These are phyloP conservation scores for Stylonectria norvegica DNA, from an alignment of 2,329 filamentous ascomycete species.

Conservation along the genomic window DNA sequence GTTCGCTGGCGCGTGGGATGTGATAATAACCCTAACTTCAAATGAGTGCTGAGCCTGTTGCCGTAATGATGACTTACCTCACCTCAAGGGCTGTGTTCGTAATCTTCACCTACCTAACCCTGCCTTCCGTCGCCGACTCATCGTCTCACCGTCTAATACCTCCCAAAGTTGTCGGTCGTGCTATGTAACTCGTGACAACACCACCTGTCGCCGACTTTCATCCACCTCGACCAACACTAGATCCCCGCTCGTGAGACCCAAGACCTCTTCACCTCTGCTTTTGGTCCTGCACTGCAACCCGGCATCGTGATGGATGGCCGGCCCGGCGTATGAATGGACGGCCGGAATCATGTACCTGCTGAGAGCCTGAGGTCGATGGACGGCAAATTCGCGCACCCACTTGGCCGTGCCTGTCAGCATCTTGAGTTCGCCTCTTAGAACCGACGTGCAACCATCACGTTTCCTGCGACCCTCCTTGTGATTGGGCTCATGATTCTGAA, in stretches of 20 bases:
- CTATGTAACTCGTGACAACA: no score
- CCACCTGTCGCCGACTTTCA: constrained; percentile 8
- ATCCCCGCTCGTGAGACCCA: no score
- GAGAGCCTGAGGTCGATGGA: constrained; percentile 11
- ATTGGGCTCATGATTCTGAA: constrained; percentile 23
- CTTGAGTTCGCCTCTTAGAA: constrained; percentile 5
- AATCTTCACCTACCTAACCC: no score
- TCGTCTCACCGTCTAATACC: no score
- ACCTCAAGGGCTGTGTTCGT: no score
- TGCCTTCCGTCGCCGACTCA: no score
- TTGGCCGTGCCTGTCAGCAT: constrained; percentile 11
- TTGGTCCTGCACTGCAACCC: no score
- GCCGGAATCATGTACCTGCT: constrained; percentile 10
- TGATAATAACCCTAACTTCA: constrained; percentile 20
- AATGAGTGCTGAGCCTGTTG: no score
- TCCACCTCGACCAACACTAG: not conserved
- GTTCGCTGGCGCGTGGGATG: constrained; percentile 8
- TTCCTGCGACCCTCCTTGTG: constrained; percentile 17
- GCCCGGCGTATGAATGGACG: constrained; percentile 13
- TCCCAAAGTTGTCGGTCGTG: no score
- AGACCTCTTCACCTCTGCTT: no score
- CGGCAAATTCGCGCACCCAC: constrained; percentile 23
- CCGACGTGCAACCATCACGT: constrained; percentile 24
- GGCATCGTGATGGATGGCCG: constrained; percentile 19
- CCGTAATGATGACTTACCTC: no score